A percentile compares a stretch with the other conserved stretches of the same genome.
Evolutionary conservation across 225 moss, liverwort and hornwort genomes (phyloP).

Genomic region (Ulota crispa): DNA sequence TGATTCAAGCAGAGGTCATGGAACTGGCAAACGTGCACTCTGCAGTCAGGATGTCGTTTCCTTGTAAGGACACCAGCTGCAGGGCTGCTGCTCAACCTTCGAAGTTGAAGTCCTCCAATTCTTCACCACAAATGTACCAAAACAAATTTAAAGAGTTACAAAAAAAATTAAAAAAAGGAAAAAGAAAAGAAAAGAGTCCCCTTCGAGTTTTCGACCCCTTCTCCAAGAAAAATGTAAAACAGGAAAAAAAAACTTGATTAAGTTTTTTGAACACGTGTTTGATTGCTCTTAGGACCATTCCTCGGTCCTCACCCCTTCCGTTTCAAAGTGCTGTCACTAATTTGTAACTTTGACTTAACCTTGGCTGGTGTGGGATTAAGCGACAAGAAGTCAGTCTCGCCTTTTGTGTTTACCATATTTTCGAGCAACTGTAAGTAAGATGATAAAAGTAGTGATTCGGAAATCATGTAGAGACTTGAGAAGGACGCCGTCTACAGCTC

Average conservation of each 20-base stretch:
- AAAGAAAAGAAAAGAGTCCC: neutral
- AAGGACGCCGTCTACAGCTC: constrained; percentile 15
- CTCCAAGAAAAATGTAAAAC: neutral
- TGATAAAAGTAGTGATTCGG: neutral
- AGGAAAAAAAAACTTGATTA: too few species aligned
- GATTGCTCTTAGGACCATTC: neutral
- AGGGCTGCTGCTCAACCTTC: neutral
- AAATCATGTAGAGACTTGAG: neutral
- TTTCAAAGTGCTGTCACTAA: neutral
- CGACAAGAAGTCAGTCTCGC: neutral
- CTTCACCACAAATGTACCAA: neutral
- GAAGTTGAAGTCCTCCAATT: neutral
- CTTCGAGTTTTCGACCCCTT: neutral
- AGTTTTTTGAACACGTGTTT: too few species aligned
- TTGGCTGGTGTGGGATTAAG: neutral
- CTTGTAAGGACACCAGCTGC: constrained; percentile 11
- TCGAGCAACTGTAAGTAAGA: neutral
- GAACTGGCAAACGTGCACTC: constrained; percentile 29
- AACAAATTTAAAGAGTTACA: too few species aligned
- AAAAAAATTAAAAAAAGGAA: neutral
- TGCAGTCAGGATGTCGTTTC: constrained; percentile 15
- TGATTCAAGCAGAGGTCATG: neutral
- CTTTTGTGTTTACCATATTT: neutral
- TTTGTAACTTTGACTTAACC: neutral
- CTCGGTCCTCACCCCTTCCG: neutral